These are phyloP conservation scores for Neurospora discreta DNA, from an alignment of 495 filamentous ascomycete species.

Conservation along the genomic window DNA sequence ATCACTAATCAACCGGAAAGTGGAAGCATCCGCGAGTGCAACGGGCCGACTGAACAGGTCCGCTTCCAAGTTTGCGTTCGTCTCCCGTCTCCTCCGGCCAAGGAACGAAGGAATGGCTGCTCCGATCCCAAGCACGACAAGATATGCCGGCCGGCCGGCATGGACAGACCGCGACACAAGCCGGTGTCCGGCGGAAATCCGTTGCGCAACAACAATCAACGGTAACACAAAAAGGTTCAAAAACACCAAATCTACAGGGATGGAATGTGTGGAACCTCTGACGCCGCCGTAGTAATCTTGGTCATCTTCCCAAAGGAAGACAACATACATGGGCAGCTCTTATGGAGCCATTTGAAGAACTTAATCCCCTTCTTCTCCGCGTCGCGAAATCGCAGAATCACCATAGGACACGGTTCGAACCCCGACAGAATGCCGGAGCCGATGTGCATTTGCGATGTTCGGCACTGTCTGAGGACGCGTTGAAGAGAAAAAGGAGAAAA, in stretches of 20 bases:
- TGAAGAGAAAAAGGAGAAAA: constrained; percentile 34
- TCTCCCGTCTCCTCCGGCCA: neutral
- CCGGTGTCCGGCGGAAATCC: neutral
- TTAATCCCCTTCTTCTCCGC: constrained; percentile 57
- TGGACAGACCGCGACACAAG: neutral
- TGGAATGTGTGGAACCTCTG: constrained; percentile 70
- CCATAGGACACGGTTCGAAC: constrained; percentile 50
- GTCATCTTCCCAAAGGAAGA: constrained; percentile 10
- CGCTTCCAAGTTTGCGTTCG: neutral
- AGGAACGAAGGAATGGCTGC: neutral
- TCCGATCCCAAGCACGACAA: neutral
- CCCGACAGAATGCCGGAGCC: constrained; percentile 59
- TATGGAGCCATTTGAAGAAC: constrained; percentile 55
- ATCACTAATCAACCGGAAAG: neutral
- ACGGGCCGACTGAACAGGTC: neutral
- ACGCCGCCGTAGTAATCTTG: constrained; percentile 74
- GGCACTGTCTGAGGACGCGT: constrained; percentile 88
- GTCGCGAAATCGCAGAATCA: constrained; percentile 69
- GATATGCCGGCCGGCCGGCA: neutral
- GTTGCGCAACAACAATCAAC: neutral
- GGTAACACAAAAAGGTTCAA: neutral
- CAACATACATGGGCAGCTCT: constrained; percentile 75
- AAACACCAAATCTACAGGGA: neutral
- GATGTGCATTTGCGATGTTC: constrained; percentile 50
- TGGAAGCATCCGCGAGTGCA: neutral